Conservation (phyloP, 164 flowering plant species). For the Paratinospora sagittata region DNA sequence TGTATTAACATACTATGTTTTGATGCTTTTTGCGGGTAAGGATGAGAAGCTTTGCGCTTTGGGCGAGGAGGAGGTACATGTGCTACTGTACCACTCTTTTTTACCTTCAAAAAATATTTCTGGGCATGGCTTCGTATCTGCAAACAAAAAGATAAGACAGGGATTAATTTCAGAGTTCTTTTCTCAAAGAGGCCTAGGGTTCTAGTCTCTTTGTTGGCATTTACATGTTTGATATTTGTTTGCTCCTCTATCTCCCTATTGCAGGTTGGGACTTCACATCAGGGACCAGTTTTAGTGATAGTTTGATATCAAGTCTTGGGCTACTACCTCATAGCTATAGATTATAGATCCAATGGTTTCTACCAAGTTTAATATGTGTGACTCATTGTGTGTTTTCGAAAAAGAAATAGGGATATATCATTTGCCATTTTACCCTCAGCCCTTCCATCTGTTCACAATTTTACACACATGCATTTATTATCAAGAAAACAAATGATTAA, state of each 20-base stretch:
- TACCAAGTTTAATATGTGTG: neutral
- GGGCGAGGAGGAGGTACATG: constrained; percentile 99
- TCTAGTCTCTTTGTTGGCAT: too few species aligned
- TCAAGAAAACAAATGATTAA: neutral
- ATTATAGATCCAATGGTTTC: too few species aligned
- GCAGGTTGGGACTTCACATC: too few species aligned
- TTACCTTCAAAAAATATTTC: constrained; percentile 88
- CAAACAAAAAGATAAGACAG: neutral
- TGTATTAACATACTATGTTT: constrained; percentile 54
- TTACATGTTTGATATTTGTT: too few species aligned
- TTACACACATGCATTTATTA: too few species aligned
- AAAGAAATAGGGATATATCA: neutral
- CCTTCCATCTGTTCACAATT: too few species aligned
- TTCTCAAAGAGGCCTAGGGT: too few species aligned
- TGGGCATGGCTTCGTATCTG: constrained; percentile 99
- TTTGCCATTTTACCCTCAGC: neutral
- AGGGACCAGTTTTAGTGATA: too few species aligned
- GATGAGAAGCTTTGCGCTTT: constrained; percentile 90
- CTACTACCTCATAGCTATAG: too few species aligned
- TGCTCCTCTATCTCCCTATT: too few species aligned
- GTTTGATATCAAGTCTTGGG: too few species aligned
- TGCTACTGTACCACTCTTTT: constrained; percentile 78
- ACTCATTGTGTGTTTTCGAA: neutral
- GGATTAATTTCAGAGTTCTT: neutral
- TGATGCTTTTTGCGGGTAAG: constrained; percentile 83